phyloP scores from a whole-genome alignment of 2,329 filamentous ascomycete species.

The Penicillium sp. region DNA sequence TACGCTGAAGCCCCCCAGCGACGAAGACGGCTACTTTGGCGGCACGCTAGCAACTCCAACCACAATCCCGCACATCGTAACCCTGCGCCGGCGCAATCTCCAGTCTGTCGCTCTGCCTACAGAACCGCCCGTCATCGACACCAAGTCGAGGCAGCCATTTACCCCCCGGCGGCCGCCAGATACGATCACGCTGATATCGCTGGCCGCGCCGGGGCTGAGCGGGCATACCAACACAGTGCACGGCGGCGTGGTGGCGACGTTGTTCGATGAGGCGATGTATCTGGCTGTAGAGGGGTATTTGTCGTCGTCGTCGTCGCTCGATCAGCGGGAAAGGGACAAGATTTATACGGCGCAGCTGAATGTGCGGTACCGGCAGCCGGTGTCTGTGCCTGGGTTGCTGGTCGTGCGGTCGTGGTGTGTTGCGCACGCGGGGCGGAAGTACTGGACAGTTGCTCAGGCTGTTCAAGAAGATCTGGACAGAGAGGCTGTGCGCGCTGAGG shows the following conservation, averaged over 20 bases:
- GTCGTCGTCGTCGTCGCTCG: constrained; percentile 30
- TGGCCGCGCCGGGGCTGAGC: constrained; percentile 33
- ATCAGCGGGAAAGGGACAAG: constrained; percentile 21
- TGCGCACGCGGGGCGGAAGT: constrained; percentile 35
- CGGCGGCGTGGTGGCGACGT: constrained; percentile 37
- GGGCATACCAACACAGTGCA: constrained; percentile 39
- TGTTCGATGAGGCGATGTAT: constrained; percentile 44
- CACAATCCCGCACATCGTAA: constrained; percentile 42
- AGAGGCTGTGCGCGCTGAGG: constrained; percentile 35
- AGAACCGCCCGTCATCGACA: background rate
- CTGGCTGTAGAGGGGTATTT: background rate
- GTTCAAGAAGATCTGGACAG: constrained; percentile 34
- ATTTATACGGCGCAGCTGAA: constrained; percentile 41
- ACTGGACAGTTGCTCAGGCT: constrained; percentile 38
- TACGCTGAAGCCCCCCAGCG: constrained; percentile 33
- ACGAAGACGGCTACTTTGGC: constrained; percentile 43
- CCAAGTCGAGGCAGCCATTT: constrained; percentile 20
- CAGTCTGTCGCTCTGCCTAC: constrained; percentile 5
- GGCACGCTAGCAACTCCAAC: constrained; percentile 33
- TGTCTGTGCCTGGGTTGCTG: constrained; percentile 33
- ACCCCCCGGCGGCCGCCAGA: constrained; percentile 30
- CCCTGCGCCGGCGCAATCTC: constrained; percentile 32
- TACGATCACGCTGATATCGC: constrained; percentile 32
- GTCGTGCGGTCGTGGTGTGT: constrained; percentile 35
- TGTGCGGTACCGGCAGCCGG: constrained; percentile 36